These are phyloP conservation scores for Cyberlindnera suaveolens DNA, from an alignment of 805 yeast species.

Conservation along the genomic window DNA sequence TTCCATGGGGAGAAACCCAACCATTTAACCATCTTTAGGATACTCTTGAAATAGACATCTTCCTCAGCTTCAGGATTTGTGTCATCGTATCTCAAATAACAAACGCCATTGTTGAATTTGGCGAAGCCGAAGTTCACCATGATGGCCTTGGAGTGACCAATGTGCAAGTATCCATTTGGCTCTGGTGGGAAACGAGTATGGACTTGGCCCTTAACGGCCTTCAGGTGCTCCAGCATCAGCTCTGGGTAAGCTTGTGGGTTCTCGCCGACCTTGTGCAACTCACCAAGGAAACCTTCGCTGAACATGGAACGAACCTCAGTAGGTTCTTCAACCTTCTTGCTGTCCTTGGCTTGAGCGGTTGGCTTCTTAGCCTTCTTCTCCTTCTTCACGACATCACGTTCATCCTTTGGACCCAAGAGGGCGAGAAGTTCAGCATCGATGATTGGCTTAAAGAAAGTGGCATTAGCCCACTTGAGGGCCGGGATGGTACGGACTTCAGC, in stretches of 20 bases:
- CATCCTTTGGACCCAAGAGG: constrained; percentile 91
- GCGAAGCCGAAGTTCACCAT: constrained; percentile 98
- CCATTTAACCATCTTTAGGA: constrained; percentile 84
- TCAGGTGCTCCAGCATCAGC: constrained; percentile 72
- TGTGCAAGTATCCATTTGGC: constrained; percentile 95
- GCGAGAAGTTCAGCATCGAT: constrained; percentile 73
- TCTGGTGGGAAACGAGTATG: constrained; percentile 97
- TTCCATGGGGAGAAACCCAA: constrained; percentile 92
- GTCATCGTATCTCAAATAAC: constrained; percentile 93
- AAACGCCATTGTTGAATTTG: constrained; percentile 73
- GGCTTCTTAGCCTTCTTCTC: constrained; percentile 53
- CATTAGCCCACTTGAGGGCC: constrained; percentile 86
- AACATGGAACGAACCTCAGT: constrained; percentile 66
- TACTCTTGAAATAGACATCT: constrained; percentile 80
- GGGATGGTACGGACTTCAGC: constrained; percentile 72
- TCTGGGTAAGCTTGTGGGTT: constrained; percentile 89
- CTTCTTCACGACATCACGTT: constrained; percentile 78
- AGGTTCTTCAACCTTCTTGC: constrained; percentile 19
- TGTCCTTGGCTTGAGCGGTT: constrained; percentile 22
- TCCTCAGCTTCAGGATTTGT: constrained; percentile 99
- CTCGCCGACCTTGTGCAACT: constrained; percentile 90
- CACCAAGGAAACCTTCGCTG: constrained; percentile 92
- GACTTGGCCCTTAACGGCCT: constrained; percentile 74
- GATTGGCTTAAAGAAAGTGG: constrained; percentile 77
- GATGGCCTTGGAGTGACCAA: constrained; percentile 97